These are phyloP conservation scores for Starmerella apicola DNA, from an alignment of 805 yeast species.

Conservation along the genomic window DNA sequence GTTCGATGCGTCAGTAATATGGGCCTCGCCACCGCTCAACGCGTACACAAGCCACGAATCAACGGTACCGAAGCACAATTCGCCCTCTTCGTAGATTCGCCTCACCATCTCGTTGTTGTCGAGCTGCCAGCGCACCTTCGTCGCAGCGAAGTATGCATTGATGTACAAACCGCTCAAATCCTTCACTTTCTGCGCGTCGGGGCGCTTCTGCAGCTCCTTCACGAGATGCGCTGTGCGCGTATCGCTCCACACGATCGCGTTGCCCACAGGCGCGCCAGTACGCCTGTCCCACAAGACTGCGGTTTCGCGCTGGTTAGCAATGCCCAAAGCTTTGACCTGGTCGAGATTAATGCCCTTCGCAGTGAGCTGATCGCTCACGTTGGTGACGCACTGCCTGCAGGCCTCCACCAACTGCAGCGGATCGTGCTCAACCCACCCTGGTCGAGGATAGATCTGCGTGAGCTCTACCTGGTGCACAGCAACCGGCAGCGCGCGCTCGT, in stretches of 20 bases:
- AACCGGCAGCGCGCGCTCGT: conserved; percentile 58
- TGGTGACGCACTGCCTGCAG: conserved; percentile 58
- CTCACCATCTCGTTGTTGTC: conserved; percentile 61
- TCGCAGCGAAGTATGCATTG: conserved; percentile 83
- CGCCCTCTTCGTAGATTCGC: conserved; percentile 59
- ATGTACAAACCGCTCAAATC: conserved; percentile 73
- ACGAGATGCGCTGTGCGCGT: conserved; percentile 71
- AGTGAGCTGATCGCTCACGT: conserved; percentile 26
- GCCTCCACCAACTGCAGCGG: conserved; percentile 72
- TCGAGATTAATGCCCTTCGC: conserved; percentile 24
- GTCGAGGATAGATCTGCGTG: conserved; percentile 34
- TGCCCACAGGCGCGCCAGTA: conserved; percentile 71
- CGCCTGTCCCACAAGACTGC: conserved; percentile 69
- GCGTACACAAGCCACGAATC: conserved; percentile 90
- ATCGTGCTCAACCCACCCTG: conserved; percentile 81
- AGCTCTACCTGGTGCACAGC: conserved; percentile 87
- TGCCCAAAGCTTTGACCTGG: conserved; percentile 62
- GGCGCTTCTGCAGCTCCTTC: conserved; percentile 44
- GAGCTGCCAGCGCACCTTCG: conserved; percentile 78
- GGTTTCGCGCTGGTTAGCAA: conserved; percentile 94
- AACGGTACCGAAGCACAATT: conserved; percentile 83
- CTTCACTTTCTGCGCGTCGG: conserved; percentile 44
- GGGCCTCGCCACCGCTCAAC: conserved; percentile 50
- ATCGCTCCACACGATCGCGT: conserved; percentile 95
- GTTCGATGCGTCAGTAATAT: conserved; percentile 78